Evolutionary conservation across 495 filamentous ascomycete species (phyloP).

Genomic region (Cenococcum geophilum): DNA sequence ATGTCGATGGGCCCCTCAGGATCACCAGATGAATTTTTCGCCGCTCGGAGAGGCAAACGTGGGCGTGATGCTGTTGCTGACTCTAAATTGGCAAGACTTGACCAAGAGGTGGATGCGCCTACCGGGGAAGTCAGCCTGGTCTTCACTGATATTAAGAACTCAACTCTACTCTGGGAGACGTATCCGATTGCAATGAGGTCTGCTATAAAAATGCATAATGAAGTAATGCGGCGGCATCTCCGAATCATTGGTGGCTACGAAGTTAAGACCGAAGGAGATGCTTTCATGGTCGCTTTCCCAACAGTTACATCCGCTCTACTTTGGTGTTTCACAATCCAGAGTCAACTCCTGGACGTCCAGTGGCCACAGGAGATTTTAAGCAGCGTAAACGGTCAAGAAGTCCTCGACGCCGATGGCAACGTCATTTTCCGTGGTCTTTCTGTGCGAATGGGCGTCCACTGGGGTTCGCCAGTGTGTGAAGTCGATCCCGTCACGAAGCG

Average conservation of each 20-base stretch:
- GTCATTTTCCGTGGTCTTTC: slow-evolving; percentile 88
- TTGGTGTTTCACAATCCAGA: slow-evolving; percentile 95
- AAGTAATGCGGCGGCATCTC: slow-evolving; percentile 87
- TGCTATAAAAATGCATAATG: slow-evolving; percentile 93
- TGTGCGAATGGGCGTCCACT: slow-evolving; percentile 96
- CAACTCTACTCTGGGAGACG: slow-evolving; percentile 93
- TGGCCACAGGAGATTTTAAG: slow-evolving; percentile 93
- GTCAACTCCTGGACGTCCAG: slow-evolving; percentile 71
- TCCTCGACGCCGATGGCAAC: slow-evolving; percentile 75
- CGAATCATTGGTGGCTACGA: slow-evolving; percentile 94
- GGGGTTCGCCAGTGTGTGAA: slow-evolving; percentile 89
- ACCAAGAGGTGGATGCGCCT: slow-evolving; percentile 82
- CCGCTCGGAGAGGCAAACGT: slow-evolving; percentile 54
- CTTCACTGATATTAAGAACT: slow-evolving; percentile 99
- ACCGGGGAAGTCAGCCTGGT: slow-evolving; percentile 85
- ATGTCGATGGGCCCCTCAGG: slow-evolving; percentile 74
- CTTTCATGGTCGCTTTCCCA: slow-evolving; percentile 98
- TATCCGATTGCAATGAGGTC: slow-evolving; percentile 91
- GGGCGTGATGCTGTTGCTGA: slow-evolving; percentile 64
- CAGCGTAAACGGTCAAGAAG: slow-evolving; percentile 75
- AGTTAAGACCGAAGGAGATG: slow-evolving; percentile 99
- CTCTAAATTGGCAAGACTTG: slow-evolving; percentile 74
- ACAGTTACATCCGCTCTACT: slow-evolving; percentile 88
- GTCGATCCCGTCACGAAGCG: slow-evolving; percentile 91
- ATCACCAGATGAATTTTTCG: slow-evolving; percentile 59